phyloP scores from a whole-genome alignment of 2,329 filamentous ascomycete species.

The Xylariomycetidae sp. region DNA sequence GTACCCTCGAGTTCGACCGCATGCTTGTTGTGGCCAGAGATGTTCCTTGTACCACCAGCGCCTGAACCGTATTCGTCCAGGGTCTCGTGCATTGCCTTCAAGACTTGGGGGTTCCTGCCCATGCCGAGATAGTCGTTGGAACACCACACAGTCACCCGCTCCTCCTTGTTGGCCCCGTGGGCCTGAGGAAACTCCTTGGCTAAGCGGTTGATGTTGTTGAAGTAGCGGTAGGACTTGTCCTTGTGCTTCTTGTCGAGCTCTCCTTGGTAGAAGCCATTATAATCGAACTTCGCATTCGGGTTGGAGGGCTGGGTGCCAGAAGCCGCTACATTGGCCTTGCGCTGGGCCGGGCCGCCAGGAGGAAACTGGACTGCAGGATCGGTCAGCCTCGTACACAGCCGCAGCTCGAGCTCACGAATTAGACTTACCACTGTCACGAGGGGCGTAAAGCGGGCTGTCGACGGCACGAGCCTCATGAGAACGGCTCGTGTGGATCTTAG shows the following conservation, averaged over 20 bases:
- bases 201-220: slow-evolving; percentile 99
- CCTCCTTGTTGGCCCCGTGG: slow-evolving; percentile 77
- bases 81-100: slow-evolving; percentile 90
- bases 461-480: slow-evolving; percentile 73
- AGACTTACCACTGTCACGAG: slow-evolving; percentile 44
- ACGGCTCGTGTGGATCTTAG: slow-evolving; percentile 74
- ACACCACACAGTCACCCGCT: slow-evolving; percentile 96
- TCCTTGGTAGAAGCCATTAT: slow-evolving; percentile 78
- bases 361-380: slow-evolving; percentile 31
- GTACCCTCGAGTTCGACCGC: slow-evolving; percentile 78
- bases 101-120: slow-evolving; percentile 82
- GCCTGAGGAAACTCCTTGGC: slow-evolving; percentile 94
- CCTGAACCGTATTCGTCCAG: slow-evolving; percentile 92
- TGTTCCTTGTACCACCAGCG: slow-evolving; percentile 92
- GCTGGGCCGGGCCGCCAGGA: slow-evolving; percentile 23
- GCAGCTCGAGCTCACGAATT: background rate
- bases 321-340: slow-evolving; percentile 22
- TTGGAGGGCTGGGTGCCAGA: slow-evolving; percentile 20
- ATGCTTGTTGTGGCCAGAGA: slow-evolving; percentile 95
- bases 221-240: slow-evolving; percentile 99
- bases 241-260: slow-evolving; percentile 99
- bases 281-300: slow-evolving; percentile 66
- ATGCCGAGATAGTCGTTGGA: slow-evolving; percentile 99
- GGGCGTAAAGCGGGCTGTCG: slow-evolving; percentile 48
- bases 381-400: slow-evolving; percentile 11